Percentiles rank a stretch among this genome's conserved stretches.
Conservation (phyloP, 1,139 yeast species). For the Nadsonia starkeyi-henricii region DNA sequence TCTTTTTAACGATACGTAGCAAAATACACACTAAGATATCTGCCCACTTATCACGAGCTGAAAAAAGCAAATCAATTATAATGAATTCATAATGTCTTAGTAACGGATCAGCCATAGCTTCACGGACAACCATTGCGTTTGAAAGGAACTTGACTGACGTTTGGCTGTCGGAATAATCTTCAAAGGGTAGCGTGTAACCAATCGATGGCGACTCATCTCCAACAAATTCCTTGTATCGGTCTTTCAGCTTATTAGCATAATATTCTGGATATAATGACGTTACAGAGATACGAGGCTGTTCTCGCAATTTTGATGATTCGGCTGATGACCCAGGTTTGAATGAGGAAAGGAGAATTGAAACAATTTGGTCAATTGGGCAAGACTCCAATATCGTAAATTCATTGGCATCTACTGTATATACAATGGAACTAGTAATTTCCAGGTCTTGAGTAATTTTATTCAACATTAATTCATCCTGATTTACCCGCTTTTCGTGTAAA, state of each 20-base stretch:
- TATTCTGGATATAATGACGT: background rate
- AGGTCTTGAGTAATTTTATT: too few relatives aligned
- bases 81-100: slow-evolving; percentile 72
- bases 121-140: slow-evolving; percentile 94
- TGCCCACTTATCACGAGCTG: slow-evolving; percentile 91
- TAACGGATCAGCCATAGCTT: slow-evolving; percentile 93
- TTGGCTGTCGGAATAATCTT: slow-evolving; percentile 64
- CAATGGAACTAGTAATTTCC: background rate
- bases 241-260: background rate
- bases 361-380: background rate
- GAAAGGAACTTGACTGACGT: slow-evolving; percentile 93
- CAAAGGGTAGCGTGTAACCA: slow-evolving; percentile 88
- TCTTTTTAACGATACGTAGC: slow-evolving; percentile 60
- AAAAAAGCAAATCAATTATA: slow-evolving; percentile 84
- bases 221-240: too few relatives aligned
- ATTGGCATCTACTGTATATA: background rate
- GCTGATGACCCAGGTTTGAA: too few relatives aligned
- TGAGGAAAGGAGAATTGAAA: background rate
- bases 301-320: background rate
- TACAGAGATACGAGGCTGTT: background rate
- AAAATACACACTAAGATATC: slow-evolving; percentile 87
- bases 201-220: slow-evolving; percentile 26
- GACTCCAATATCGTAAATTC: background rate
- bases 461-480: background rate
- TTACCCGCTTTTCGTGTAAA: background rate